Base-by-base conservation (phyloP, 495 filamentous ascomycete genomes). In the Penicillium malachiteum region DNA sequence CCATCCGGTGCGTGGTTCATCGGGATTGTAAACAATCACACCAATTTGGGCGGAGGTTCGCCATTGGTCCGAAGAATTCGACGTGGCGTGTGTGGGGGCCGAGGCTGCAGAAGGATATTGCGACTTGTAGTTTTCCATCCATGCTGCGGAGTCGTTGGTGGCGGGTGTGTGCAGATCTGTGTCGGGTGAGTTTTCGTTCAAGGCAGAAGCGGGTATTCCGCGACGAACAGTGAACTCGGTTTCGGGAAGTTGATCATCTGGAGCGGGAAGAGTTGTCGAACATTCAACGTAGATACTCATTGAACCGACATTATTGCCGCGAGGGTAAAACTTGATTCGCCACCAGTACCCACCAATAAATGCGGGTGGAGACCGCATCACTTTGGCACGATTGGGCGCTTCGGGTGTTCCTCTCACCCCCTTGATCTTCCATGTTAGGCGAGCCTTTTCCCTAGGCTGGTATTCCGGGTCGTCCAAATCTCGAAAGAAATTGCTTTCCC, bases 311-410 rank as follows among this genome's bases (percentile, higher is more conserved):
- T 83, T 79, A 65, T 87, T 87, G 16, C 85, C 85, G 41, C 78
- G 76, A 13, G 85, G 85, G 56, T 83, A 88, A 69, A 86, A 86
- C 62, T 87, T 87, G 70, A 88, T 83, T 17, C 79, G 83, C 84
- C 84, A 87, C 68, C 85, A 85, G 57, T 82, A 83, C 35, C 81
- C 84, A 2, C 82, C 85, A 54, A 87, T 71, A 49, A 70, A 76
- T 5, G 84, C 78, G 8, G 77, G 65, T 1, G 79, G 82, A 14
- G 84, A 87, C 17, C 79, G 79, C 77, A 87, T 84, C 52, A 87
- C 70, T 50, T 75, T 73, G 33, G 76, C 75, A 5, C 73, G 74
- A 65, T 87, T 87, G 12, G 83, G 84, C 10, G 75, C 73, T 39
- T 86, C 83, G 43, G 75, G 76, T 4, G 84, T 86, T 10, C 84